Base-by-base conservation (phyloP, 169 alveolate genomes). In the Plasmodium cynomolgi region DNA sequence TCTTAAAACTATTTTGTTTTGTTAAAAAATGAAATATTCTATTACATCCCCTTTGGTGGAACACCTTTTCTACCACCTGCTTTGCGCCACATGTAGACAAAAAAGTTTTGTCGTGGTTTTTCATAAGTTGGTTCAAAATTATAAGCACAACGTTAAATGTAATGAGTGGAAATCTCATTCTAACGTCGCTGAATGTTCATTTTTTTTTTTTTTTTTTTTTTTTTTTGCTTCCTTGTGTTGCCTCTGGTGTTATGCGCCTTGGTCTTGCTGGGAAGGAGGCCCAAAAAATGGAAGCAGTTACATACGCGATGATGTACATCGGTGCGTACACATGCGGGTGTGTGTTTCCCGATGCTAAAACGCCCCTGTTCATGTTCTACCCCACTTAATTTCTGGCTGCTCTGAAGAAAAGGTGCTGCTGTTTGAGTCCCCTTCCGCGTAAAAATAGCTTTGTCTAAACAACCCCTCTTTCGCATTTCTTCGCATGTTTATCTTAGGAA, bases 161-260 rank as follows among this genome's bases (percentile, higher is more conserved):
- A 47, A 47, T 47, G 17, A 84, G 23, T 26, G 20, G 6, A 44
- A 47, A 84, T 84, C 31, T 84, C 93, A 84, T 84, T 74, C 47
- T 84, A 84, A 29, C 84, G 31, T 33, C 20, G 7, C 33, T 23
- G 15, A 13, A 33, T 74, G 81, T 73, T 84, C 72, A 44, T 84
- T 71, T 39, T 39, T 17, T 84, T 11, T 8, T 13, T 8, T 26
- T 77, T 50, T 81, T 81, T n/a, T 81, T 23, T 11, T 8, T 37
- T 39, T n/a, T 26, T 17, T n/a, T 83, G 9, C 5, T 44, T 34
- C n/a, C 56, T 15, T 23, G 34, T 50, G n/a, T 82, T 54, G n/a
- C 23, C 34, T 17, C 34, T 79, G 41, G 9, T 79, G 23, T 79
- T 79, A 68, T 5, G 37, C 77, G 77, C n/a, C 77, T 23, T 68